These are phyloP conservation scores for Neospora caninum DNA, from an alignment of 169 alveolate genomes.

Conservation along the genomic window DNA sequence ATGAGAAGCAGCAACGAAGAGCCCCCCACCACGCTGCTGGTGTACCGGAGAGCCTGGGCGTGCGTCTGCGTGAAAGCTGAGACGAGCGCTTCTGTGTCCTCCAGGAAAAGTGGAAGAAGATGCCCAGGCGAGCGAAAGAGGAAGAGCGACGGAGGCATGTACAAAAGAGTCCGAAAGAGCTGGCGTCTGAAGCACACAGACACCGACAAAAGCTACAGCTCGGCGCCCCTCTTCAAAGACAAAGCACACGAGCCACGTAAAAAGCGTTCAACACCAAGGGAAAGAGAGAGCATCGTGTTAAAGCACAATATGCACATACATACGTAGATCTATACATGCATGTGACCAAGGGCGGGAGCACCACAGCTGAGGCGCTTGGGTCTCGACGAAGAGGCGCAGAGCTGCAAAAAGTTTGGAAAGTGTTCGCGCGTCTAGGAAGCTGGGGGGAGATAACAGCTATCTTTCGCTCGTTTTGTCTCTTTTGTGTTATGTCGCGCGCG, in stretches of 20 bases:
- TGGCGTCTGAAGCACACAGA: too few relatives aligned
- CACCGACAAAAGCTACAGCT: too few relatives aligned
- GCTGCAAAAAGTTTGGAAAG: too few relatives aligned
- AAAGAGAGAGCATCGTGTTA: not conserved
- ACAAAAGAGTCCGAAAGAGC: not conserved
- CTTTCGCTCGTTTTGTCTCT: too few relatives aligned
- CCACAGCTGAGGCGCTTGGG: too few relatives aligned
- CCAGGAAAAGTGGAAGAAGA: not conserved
- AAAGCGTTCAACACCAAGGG: not conserved
- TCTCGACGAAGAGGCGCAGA: too few relatives aligned
- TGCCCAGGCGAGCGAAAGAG: conserved; percentile 3
- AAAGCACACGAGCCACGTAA: too few relatives aligned
- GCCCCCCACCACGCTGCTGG: conserved; percentile 44
- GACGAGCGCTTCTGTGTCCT: conserved; percentile 41
- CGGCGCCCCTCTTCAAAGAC: too few relatives aligned
- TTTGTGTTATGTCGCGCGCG: too few relatives aligned
- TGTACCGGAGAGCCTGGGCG: conserved; percentile 41
- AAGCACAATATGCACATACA: not conserved
- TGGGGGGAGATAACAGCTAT: too few relatives aligned
- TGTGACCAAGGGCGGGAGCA: too few relatives aligned
- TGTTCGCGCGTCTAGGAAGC: too few relatives aligned
- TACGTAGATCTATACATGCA: not conserved
- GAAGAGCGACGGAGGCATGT: conserved; percentile 37
- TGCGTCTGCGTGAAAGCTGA: not conserved
- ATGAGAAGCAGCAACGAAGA: conserved; percentile 11